Evolutionary conservation across 2,329 filamentous ascomycete species (phyloP).

Genomic region (Fusarium pseudograminearum): DNA sequence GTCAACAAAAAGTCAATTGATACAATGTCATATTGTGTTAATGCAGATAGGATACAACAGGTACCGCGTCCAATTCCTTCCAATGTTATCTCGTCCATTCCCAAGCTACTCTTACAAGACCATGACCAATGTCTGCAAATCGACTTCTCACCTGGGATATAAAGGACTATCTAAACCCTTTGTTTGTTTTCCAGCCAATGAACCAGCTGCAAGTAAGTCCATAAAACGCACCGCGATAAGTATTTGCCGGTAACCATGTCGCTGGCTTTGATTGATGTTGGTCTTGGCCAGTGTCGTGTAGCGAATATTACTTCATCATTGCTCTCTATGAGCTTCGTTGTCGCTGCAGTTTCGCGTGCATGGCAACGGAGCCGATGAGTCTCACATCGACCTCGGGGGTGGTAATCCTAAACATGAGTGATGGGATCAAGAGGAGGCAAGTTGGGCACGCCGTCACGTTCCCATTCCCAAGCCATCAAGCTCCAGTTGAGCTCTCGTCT

Average conservation of each 20-base stretch:
- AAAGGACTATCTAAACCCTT: conserved; percentile 66
- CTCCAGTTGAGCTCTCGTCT: conserved; percentile 88
- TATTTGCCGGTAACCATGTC: conserved; percentile 19
- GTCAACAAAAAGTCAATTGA: conserved; percentile 26
- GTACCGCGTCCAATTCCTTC: conserved; percentile 24
- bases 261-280: conserved; percentile 14
- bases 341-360: conserved; percentile 21
- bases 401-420: conserved; percentile 64
- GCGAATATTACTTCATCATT: conserved; percentile 36
- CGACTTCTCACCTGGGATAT: conserved; percentile 48
- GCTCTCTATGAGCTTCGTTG: conserved; percentile 25
- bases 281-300: conserved; percentile 25
- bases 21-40: conserved; percentile 27
- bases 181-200: conserved; percentile 54
- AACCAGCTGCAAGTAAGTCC: conserved; percentile 39
- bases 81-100: conserved; percentile 40
- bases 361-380: conserved; percentile 45
- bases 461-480: conserved; percentile 83
- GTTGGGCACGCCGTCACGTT: conserved; percentile 58
- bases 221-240: conserved; percentile 35
- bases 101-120: conserved; percentile 43
- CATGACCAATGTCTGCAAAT: conserved; percentile 32
- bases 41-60: conserved; percentile 25
- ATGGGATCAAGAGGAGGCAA: conserved; percentile 60
- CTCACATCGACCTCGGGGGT: conserved; percentile 55